Evolutionary conservation across 192 early-diverging fungal genomes (phyloP).

Genomic region (Paraglomus occultum): DNA sequence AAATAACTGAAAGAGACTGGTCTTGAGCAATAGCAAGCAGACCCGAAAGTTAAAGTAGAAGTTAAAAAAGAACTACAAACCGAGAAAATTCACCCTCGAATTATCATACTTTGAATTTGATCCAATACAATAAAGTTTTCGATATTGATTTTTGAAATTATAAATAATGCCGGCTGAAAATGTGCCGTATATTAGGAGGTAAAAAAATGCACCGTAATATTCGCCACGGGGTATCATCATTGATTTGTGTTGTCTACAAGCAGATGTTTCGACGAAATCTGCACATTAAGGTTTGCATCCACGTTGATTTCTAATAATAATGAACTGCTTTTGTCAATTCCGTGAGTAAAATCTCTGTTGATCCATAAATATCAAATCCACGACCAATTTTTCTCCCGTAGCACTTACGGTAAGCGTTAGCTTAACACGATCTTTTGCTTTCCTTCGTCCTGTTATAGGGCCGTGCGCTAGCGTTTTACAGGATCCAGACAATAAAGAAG

Average conservation of each 20-base stretch:
- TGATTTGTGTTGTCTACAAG: conserved; percentile 3
- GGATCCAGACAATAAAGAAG: conserved; percentile 14
- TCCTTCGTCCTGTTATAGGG: neutral
- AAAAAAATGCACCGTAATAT: no score
- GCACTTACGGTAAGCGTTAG: conserved; percentile 6
- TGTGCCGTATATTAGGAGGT: no score
- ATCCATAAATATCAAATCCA: neutral
- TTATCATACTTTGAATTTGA: no score
- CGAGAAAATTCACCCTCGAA: no score
- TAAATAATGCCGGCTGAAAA: no score
- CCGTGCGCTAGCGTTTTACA: conserved; percentile 1
- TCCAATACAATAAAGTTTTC: no score
- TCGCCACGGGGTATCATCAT: no score
- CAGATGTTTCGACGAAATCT: neutral
- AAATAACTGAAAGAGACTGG: no score
- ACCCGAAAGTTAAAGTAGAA: no score
- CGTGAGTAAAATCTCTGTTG: neutral
- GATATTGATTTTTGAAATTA: no score
- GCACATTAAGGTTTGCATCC: conserved; percentile 3
- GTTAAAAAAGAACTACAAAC: no score
- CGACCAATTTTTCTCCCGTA: conserved; percentile 8
- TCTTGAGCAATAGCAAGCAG: no score
- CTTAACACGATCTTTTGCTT: conserved; percentile 14
- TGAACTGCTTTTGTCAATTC: neutral
- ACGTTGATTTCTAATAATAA: neutral